Percentiles rank a stretch among this genome's conserved stretches.
phyloP scores from a whole-genome alignment of 768 basidiomycete species.

The Mycena latifolia region DNA sequence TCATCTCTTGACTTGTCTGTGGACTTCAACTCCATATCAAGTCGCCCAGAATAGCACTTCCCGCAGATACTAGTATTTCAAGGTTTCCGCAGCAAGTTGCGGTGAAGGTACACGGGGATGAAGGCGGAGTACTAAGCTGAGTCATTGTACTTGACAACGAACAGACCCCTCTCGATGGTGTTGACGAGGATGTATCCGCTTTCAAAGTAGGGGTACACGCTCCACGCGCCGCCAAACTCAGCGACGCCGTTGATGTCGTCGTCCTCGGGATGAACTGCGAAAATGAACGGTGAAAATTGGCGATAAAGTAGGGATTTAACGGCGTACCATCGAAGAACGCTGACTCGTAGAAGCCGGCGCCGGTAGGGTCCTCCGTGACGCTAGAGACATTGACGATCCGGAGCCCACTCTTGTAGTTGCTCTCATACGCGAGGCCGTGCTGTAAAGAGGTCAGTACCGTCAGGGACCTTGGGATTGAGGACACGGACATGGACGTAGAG shows the following conservation, averaged over 20 bases:
- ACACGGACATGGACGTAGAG: conserved; percentile 37
- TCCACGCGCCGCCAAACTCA: conserved; percentile 34
- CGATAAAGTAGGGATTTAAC: too few species aligned
- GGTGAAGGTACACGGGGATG: too few species aligned
- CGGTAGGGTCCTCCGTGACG: conserved; percentile 43
- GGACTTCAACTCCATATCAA: too few species aligned
- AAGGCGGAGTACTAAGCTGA: too few species aligned
- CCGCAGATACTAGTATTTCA: too few species aligned
- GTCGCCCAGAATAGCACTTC: too few species aligned
- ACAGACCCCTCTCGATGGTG: conserved; percentile 36
- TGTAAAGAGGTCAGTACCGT: not conserved
- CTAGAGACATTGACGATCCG: conserved; percentile 43
- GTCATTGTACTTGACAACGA: conserved; percentile 31
- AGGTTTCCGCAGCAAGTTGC: too few species aligned
- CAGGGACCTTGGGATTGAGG: not conserved
- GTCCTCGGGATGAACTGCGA: conserved; percentile 35
- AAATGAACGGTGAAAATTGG: too few species aligned
- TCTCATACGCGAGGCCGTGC: conserved; percentile 40
- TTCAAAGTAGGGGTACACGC: conserved; percentile 34
- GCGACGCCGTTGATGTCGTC: conserved; percentile 31
- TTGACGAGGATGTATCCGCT: conserved; percentile 37
- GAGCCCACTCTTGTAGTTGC: conserved; percentile 46
- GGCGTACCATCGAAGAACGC: conserved; percentile 41
- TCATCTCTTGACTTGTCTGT: too few species aligned
- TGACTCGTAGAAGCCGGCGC: conserved; percentile 40